Conservation (phyloP, 2,329 filamentous ascomycete species). For the Botrytis fragariae region DNA sequence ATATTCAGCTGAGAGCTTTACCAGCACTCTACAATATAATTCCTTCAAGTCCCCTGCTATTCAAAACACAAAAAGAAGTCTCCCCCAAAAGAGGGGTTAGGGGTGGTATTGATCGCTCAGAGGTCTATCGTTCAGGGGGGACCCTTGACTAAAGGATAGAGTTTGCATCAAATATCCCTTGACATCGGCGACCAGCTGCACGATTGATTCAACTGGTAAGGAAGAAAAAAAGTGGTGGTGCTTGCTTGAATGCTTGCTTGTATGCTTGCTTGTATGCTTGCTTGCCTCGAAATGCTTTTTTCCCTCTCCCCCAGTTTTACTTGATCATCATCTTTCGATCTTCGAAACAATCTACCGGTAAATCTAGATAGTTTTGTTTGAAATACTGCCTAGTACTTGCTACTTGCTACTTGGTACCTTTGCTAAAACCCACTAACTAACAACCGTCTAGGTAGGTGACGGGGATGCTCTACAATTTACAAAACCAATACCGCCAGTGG, state of each 20-base stretch:
- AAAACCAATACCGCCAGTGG: neutral
- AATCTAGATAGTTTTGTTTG: neutral
- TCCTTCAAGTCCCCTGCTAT: neutral
- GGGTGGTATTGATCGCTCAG: slow-evolving; percentile 1
- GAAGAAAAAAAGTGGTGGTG: neutral
- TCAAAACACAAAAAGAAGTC: neutral
- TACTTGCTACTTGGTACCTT: neutral
- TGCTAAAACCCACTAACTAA: neutral
- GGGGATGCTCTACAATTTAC: neutral
- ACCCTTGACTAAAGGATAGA: slow-evolving; percentile 14
- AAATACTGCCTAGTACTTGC: neutral
- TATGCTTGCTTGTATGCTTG: neutral
- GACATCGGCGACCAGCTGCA: slow-evolving; percentile 9
- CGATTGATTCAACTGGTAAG: neutral
- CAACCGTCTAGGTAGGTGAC: neutral
- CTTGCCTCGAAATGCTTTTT: neutral
- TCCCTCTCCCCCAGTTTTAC: neutral
- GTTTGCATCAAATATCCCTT: slow-evolving; percentile 8
- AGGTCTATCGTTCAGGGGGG: slow-evolving; percentile 11
- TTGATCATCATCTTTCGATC: neutral
- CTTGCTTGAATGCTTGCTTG: neutral
- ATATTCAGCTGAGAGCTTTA: neutral
- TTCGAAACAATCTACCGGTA: neutral
- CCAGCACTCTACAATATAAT: no score
- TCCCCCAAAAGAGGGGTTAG: neutral